Percentiles rank a stretch among this genome's conserved stretches.
Evolutionary conservation across 345 rosid species (phyloP).

Genomic region (Hevea brasiliensis): DNA sequence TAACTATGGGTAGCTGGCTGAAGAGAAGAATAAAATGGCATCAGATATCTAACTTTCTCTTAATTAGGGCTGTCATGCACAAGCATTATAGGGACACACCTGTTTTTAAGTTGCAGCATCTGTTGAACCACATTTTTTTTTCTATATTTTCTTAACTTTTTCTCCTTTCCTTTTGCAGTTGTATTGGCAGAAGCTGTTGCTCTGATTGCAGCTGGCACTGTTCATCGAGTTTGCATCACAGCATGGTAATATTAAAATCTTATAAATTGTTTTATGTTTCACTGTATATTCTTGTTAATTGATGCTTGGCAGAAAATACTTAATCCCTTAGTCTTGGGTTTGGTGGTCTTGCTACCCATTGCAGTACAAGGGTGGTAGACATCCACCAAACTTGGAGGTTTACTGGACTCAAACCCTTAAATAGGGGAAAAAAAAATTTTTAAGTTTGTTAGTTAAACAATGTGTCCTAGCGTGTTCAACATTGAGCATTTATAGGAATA

Average conservation of each 20-base stretch:
- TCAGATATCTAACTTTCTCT: conserved; percentile 2
- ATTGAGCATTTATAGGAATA: neutral
- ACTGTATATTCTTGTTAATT: neutral
- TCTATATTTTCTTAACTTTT: conserved; percentile 2
- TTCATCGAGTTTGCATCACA: conserved; percentile 77
- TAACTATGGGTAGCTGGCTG: neutral
- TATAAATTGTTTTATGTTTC: neutral
- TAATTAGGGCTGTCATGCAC: neutral
- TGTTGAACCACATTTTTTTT: conserved; percentile 3
- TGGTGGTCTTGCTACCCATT: neutral
- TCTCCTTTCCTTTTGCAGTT: conserved; percentile 44
- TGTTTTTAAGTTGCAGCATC: conserved; percentile 1
- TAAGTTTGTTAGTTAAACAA: neutral
- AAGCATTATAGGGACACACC: neutral
- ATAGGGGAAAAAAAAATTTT: neutral
- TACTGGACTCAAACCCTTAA: neutral
- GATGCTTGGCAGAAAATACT: neutral
- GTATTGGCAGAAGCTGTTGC: conserved; percentile 64
- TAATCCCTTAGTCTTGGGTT: neutral
- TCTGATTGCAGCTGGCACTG: conserved; percentile 71
- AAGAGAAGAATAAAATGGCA: neutral
- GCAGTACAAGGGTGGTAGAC: no score
- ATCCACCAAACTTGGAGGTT: neutral
- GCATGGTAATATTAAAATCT: conserved; percentile 55
- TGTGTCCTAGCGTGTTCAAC: neutral